Evolutionary conservation across 2,329 filamentous ascomycete genomes (phyloP).

Genomic region (Ascosphaera aggregata): DNA sequence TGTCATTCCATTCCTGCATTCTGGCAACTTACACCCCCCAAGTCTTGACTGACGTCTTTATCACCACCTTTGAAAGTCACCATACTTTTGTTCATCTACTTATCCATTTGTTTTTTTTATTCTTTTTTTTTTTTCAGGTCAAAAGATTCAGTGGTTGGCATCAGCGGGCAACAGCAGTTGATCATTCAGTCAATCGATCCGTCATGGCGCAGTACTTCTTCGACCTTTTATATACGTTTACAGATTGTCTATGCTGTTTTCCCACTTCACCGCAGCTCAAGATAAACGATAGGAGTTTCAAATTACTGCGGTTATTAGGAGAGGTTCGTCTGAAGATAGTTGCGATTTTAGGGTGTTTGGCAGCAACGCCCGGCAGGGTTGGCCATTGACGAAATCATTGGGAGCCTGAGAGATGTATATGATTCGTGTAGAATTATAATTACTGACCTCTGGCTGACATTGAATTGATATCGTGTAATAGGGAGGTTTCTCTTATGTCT

Average conservation of each 20-base stretch:
- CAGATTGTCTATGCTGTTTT: constrained; percentile 92
- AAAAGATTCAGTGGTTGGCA: too few relatives aligned
- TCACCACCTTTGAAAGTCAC: background rate
- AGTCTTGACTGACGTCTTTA: background rate
- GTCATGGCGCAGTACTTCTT: constrained; percentile 63
- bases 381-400: background rate
- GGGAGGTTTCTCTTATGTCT: constrained; percentile 98
- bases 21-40: too few relatives aligned
- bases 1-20: too few relatives aligned
- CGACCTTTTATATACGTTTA: constrained; percentile 75
- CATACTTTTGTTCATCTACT: background rate
- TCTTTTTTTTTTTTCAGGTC: background rate
- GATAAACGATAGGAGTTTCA: constrained; percentile 87
- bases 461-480: constrained; percentile 15
- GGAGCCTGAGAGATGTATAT: background rate
- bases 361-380: background rate
- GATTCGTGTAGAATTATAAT: background rate
- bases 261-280: constrained; percentile 82
- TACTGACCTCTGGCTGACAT: constrained; percentile 1
- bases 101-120: background rate
- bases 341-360: too few relatives aligned
- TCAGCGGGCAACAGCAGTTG: too few relatives aligned
- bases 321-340: constrained; percentile 36
- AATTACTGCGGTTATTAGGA: constrained; percentile 78
- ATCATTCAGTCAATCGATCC: background rate